Evolutionary conservation across 306 rosid species (phyloP), one percentile per base, ranked within the genome.

Genomic region (Castanea crenata): DNA sequence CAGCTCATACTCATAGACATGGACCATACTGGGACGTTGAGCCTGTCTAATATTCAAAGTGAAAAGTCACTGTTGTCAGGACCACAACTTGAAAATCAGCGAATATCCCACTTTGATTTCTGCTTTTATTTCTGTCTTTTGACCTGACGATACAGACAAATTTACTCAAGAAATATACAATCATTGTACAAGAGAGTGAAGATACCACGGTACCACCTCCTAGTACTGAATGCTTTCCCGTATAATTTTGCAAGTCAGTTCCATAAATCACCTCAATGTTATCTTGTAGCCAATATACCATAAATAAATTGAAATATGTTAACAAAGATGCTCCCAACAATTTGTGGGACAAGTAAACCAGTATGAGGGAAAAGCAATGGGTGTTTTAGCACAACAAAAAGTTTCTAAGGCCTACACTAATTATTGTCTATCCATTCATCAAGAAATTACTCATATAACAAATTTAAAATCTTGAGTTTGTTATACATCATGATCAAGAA

Each of bases 401-500:
- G 6, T 19, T 78, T 35, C 13, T 34, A 58, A 57, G 71, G 74
- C 82, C 82, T 81, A 81, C 88, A 79, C n/a, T 56, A 79, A 80
- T 71, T 32, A 68, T 75, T 75, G 55, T 77, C 81, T 52, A 65
- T 77, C 76, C 78, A 74, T 41, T 71, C 67, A 74, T 57, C 55
- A 72, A 20, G 57, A 56, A 58, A 76, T 58, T 9, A 77, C 67
- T 75, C 54, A 13, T 14, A 51, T 25, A 71, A 5, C 58, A 72
- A 10, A 62, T 52, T 55, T 78, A 76, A 69, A 71, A 64, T 69
- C 83, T 56, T 69, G 74, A 75, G 63, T 67, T 74, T 61, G 77
- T 69, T 71, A 64, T 55, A 83, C 54, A 34, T 84, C 55, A 64
- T 15, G 54, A 83, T 89, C 82, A 87, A 75, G 97, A 87, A 80